Percentiles rank a stretch among this genome's conserved stretches.
These are phyloP conservation scores for Termitomyces titanicus DNA, from an alignment of 768 basidiomycete genomes.

Conservation along the genomic window DNA sequence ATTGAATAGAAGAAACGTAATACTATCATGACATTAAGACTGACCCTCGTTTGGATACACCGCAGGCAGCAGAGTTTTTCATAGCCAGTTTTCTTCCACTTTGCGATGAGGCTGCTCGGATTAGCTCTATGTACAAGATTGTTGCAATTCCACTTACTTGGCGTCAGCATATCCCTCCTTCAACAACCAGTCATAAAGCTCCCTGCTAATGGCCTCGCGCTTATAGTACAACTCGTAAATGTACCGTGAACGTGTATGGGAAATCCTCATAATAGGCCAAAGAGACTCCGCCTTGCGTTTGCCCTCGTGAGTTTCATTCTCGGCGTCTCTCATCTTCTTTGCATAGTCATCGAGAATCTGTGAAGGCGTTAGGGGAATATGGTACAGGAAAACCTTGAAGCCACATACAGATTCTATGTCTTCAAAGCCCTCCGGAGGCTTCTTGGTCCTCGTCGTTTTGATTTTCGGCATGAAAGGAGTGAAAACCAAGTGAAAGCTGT, in stretches of 20 bases:
- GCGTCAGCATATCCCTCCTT: constrained; percentile 97
- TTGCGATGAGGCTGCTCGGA: constrained; percentile 79
- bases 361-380: constrained; percentile 6
- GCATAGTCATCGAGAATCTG: constrained; percentile 97
- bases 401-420: constrained; percentile 76
- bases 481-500: background rate
- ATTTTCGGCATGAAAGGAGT: constrained; percentile 79
- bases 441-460: constrained; percentile 87
- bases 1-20: background rate
- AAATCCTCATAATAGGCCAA: constrained; percentile 99
- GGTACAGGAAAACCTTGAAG: background rate
- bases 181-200: constrained; percentile 96
- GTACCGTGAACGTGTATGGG: constrained; percentile 93
- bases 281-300: constrained; percentile 91
- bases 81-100: constrained; percentile 99
- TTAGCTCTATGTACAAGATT: background rate
- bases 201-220: constrained; percentile 88
- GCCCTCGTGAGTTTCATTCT: constrained; percentile 98
- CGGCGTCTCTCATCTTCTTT: constrained; percentile 98
- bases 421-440: constrained; percentile 93
- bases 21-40: constrained; percentile 15
- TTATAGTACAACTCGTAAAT: constrained; percentile 99
- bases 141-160: constrained; percentile 59
- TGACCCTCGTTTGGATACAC: constrained; percentile 90
- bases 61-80: constrained; percentile 97